Evolutionary conservation across 805 yeast genomes (phyloP).

Genomic region (Candida ipomoeae): DNA sequence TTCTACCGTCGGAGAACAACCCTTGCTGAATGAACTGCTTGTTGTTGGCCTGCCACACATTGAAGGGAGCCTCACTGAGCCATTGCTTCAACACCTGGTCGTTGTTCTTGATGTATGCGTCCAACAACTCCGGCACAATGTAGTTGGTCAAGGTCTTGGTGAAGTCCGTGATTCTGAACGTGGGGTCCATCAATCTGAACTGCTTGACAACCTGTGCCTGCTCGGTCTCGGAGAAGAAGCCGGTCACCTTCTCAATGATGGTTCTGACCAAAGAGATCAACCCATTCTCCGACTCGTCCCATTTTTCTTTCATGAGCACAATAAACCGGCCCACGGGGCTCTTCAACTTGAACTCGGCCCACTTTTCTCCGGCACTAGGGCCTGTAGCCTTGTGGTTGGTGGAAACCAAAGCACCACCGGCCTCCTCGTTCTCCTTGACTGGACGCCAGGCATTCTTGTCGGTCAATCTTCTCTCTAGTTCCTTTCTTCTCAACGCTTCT

Average conservation of each 20-base stretch:
- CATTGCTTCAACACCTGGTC: constrained; percentile 76
- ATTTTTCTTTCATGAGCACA: constrained; percentile 58
- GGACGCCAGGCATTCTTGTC: constrained; percentile 61
- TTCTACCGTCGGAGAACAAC: constrained; percentile 82
- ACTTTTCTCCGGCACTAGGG: constrained; percentile 59
- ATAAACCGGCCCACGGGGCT: constrained; percentile 65
- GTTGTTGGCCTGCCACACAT: constrained; percentile 89
- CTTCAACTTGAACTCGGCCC: constrained; percentile 63
- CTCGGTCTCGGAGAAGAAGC: constrained; percentile 94
- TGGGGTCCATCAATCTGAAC: constrained; percentile 86
- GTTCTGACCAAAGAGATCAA: constrained; percentile 77
- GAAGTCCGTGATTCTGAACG: constrained; percentile 75
- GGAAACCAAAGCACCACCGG: constrained; percentile 77
- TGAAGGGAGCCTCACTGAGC: constrained; percentile 96
- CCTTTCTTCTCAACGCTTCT: constrained; percentile 54
- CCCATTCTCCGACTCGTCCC: constrained; percentile 96
- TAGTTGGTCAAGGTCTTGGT: constrained; percentile 81
- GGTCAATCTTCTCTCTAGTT: constrained; percentile 50
- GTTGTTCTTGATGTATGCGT: constrained; percentile 92
- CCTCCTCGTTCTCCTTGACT: constrained; percentile 72
- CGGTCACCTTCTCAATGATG: constrained; percentile 71
- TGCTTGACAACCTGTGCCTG: constrained; percentile 85
- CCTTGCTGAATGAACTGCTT: constrained; percentile 91
- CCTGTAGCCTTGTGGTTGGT: constrained; percentile 78
- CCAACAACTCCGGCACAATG: constrained; percentile 91